These are phyloP conservation scores for Aspergillus heteromorphus DNA, from an alignment of 495 filamentous ascomycete species.

Conservation along the genomic window DNA sequence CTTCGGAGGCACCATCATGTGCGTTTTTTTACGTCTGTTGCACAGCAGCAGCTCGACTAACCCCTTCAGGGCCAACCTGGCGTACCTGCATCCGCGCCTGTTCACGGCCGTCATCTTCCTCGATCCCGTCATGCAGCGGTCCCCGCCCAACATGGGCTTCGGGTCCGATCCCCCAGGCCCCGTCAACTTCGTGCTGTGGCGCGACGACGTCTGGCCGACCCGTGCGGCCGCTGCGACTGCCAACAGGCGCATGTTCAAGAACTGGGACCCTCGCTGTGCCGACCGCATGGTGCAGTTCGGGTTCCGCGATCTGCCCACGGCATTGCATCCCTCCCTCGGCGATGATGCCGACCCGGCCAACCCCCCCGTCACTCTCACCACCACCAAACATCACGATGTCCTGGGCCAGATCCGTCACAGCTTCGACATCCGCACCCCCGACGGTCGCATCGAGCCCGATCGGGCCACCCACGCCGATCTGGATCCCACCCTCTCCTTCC, in stretches of 20 bases:
- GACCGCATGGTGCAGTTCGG: background rate
- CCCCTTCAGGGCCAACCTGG: background rate
- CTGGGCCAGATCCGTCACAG: background rate
- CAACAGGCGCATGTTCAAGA: background rate
- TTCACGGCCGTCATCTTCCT: background rate
- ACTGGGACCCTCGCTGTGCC: background rate
- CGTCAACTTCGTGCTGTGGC: background rate
- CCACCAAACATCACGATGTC: background rate
- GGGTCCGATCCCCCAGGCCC: background rate
- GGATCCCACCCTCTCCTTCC: background rate
- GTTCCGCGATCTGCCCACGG: background rate
- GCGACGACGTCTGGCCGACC: background rate
- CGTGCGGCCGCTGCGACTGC: background rate
- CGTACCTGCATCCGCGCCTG: background rate
- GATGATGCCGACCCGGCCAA: background rate
- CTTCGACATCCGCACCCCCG: background rate
- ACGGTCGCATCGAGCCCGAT: background rate
- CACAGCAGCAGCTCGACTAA: background rate
- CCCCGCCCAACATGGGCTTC: background rate
- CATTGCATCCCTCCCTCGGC: background rate
- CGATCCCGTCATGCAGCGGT: background rate
- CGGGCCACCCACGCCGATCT: background rate
- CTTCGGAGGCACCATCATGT: background rate
- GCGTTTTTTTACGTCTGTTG: no score
- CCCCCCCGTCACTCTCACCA: background rate